These are phyloP conservation scores for Coemansia sp. DNA, from an alignment of 192 early-diverging fungal genomes.

Conservation along the genomic window DNA sequence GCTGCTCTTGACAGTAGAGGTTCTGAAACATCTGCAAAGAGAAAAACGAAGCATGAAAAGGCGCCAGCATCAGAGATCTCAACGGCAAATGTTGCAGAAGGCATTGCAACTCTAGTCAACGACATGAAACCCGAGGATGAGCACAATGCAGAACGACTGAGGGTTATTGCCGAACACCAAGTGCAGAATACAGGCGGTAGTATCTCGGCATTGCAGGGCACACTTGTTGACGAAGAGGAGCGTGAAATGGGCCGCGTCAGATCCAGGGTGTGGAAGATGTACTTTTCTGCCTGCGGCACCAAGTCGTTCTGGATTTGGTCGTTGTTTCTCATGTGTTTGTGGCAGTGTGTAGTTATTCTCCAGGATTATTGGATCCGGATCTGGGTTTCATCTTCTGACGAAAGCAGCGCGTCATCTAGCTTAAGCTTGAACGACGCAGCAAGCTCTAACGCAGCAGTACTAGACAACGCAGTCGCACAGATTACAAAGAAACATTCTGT, in stretches of 20 bases:
- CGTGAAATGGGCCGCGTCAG: conserved; percentile 69
- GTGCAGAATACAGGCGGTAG: conserved; percentile 29
- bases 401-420: neutral
- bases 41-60: neutral
- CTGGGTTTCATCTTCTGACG: conserved; percentile 52
- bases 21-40: neutral
- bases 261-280: conserved; percentile 70
- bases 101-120: neutral
- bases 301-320: conserved; percentile 72
- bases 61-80: neutral
- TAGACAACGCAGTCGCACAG: neutral
- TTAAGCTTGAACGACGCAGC: neutral
- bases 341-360: conserved; percentile 44
- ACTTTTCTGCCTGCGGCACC: no score
- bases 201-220: conserved; percentile 35
- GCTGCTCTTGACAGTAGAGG: neutral
- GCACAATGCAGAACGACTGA: conserved; percentile 16
- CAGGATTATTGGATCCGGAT: conserved; percentile 68
- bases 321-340: conserved; percentile 51
- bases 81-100: neutral
- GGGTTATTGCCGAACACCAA: conserved; percentile 35
- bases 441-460: neutral
- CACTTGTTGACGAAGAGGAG: conserved; percentile 82
- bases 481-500: conserved; percentile 29
- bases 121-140: no score